These are phyloP conservation scores for Lactarius trivialis DNA, from an alignment of 768 basidiomycete genomes.

Conservation along the genomic window DNA sequence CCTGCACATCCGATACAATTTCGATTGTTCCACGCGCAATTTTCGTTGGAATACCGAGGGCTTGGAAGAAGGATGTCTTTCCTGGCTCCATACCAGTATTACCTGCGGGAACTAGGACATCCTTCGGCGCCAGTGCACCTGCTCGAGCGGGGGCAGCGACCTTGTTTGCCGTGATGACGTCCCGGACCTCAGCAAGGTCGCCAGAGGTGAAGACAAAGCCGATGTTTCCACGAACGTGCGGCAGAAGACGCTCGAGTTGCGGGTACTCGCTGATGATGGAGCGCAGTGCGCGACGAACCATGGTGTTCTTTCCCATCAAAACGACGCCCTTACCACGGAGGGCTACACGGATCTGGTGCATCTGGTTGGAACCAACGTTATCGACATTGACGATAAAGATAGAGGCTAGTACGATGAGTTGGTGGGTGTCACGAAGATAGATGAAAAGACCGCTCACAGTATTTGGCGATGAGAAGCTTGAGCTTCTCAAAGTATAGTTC, in stretches of 20 bases:
- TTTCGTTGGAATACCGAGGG: slow-evolving; percentile 98
- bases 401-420: slow-evolving; percentile 54
- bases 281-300: slow-evolving; percentile 98
- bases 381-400: slow-evolving; percentile 99
- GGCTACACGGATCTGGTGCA: slow-evolving; percentile 94
- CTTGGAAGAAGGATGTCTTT: slow-evolving; percentile 99
- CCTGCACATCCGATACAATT: slow-evolving; percentile 96
- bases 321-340: slow-evolving; percentile 96
- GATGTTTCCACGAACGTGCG: slow-evolving; percentile 94
- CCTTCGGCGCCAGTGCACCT: slow-evolving; percentile 89
- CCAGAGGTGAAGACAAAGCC: slow-evolving; percentile 95
- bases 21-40: slow-evolving; percentile 99
- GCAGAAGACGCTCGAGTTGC: slow-evolving; percentile 93
- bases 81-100: slow-evolving; percentile 99
- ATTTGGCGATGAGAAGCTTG: slow-evolving; percentile 85
- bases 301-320: slow-evolving; percentile 99
- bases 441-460: slow-evolving; percentile 51
- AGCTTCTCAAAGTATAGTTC: slow-evolving; percentile 88
- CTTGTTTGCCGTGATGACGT: slow-evolving; percentile 92
- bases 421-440: neutral
- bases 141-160: slow-evolving; percentile 98
- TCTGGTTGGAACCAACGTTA: slow-evolving; percentile 99
- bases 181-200: slow-evolving; percentile 94
- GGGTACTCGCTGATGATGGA: slow-evolving; percentile 85
- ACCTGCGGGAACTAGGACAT: slow-evolving; percentile 87